Evolutionary conservation across 257 asterid genomes (phyloP).

Genomic region (Cynanchum wilfordii): DNA sequence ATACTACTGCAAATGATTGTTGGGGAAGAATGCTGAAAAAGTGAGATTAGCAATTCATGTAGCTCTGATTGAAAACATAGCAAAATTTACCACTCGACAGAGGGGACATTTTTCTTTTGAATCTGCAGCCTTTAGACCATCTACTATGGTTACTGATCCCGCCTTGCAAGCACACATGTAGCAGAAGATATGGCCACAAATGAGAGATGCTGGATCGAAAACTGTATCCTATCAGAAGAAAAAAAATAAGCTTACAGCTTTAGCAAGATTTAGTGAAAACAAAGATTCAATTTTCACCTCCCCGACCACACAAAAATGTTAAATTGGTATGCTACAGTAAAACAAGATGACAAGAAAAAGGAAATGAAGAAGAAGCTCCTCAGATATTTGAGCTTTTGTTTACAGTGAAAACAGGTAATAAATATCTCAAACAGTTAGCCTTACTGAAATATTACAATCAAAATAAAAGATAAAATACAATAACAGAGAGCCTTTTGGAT

Average conservation of each 20-base stretch:
- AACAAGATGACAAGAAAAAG: not conserved
- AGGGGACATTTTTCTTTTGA: conserved; percentile 61
- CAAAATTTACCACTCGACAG: conserved; percentile 68
- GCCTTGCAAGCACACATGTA: conserved; percentile 91
- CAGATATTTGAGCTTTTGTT: not conserved
- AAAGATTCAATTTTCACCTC: not conserved
- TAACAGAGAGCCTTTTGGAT: not conserved
- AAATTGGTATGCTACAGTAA: not conserved
- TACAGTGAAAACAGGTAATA: not conserved
- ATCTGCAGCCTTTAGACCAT: conserved; percentile 58
- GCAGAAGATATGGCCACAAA: conserved; percentile 89
- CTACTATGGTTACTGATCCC: conserved; percentile 82
- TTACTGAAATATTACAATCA: not conserved
- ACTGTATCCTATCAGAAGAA: conserved; percentile 58
- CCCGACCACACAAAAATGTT: not conserved
- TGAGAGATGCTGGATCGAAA: conserved; percentile 79
- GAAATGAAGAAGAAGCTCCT: not conserved
- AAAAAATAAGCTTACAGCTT: not conserved
- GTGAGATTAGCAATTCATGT: not conserved
- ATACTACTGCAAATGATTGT: not conserved
- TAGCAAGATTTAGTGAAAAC: not conserved
- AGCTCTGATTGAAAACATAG: not conserved
- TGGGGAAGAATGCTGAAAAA: not conserved
- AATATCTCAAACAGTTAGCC: not conserved
- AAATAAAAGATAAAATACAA: not conserved